phyloP scores from a whole-genome alignment of 1,139 yeast species.

The Spencermartinsiella ligniputridi region DNA sequence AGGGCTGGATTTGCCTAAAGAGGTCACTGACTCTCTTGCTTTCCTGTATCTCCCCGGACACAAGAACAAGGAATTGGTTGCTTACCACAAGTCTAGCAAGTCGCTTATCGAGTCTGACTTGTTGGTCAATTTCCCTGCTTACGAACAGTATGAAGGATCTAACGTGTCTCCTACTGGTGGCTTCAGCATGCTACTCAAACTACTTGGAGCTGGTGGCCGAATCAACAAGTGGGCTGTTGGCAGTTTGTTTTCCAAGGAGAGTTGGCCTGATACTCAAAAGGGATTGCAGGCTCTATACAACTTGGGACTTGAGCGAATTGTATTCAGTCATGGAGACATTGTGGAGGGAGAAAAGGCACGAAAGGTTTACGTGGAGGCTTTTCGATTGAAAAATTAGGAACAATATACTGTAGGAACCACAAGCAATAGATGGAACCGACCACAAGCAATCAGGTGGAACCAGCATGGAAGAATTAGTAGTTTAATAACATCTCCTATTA shows the following conservation, averaged over 20 bases:
- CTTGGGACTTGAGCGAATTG: conserved; percentile 49
- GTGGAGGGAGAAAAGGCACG: conserved; percentile 35
- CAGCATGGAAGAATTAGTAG: too few species aligned
- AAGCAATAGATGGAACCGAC: too few species aligned
- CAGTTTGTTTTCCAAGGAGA: conserved; percentile 29
- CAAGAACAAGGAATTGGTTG: conserved; percentile 51
- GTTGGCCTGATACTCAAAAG: conserved; percentile 14
- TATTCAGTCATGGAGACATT: conserved; percentile 58
- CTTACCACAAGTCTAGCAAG: conserved; percentile 44
- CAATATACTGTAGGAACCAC: too few species aligned
- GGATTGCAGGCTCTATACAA: conserved; percentile 38
- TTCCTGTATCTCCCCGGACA: conserved; percentile 54
- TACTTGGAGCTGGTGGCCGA: conserved; percentile 31
- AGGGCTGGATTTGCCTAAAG: conserved; percentile 21
- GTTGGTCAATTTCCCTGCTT: conserved; percentile 46
- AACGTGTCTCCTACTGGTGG: conserved; percentile 42
- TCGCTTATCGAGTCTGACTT: conserved; percentile 55
- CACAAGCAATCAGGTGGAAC: too few species aligned
- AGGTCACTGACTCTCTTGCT: conserved; percentile 41
- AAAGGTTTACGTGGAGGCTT: neutral
- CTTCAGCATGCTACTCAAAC: conserved; percentile 37
- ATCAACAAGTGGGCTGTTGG: conserved; percentile 32
- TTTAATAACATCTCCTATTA: too few species aligned
- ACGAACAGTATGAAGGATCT: conserved; percentile 42
- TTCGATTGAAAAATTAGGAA: too few species aligned